These are phyloP conservation scores for Phytophthora pistaciae DNA, from an alignment of 352 stramenopile genomes.

Conservation along the genomic window DNA sequence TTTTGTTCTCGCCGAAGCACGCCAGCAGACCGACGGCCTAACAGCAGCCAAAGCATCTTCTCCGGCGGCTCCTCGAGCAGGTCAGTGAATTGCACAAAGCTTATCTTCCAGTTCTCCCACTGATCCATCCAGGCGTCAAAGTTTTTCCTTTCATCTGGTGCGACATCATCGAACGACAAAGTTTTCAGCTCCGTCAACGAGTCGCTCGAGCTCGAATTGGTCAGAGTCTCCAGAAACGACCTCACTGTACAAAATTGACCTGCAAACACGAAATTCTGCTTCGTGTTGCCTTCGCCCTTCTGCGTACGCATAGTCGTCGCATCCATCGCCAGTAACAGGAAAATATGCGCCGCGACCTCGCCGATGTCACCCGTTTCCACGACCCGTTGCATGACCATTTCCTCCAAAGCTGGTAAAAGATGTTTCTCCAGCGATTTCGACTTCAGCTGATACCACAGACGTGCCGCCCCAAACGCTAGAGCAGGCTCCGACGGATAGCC, in stretches of 20 bases:
- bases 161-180: too few relatives aligned
- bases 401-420: background rate
- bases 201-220: too few relatives aligned
- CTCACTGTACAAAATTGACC: too few relatives aligned
- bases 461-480: conserved; percentile 37
- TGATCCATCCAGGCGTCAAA: too few relatives aligned
- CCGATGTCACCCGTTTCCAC: background rate
- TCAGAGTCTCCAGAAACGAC: too few relatives aligned
- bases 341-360: background rate
- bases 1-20: background rate
- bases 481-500: conserved; percentile 38
- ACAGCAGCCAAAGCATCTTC: background rate
- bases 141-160: too few relatives aligned
- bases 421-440: background rate
- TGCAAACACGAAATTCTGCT: too few relatives aligned
- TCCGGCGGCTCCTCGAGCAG: background rate
- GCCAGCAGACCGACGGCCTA: background rate
- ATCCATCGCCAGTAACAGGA: background rate
- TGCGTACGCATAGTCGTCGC: background rate
- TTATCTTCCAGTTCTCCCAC: too few relatives aligned
- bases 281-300: too few relatives aligned
- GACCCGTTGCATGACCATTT: background rate
- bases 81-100: too few relatives aligned
- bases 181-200: too few relatives aligned
- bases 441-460: conserved; percentile 29